Evolutionary conservation across 2,329 filamentous ascomycete species (phyloP), one percentile per base, ranked within the genome.

Genomic region (Colletotrichum melonis): DNA sequence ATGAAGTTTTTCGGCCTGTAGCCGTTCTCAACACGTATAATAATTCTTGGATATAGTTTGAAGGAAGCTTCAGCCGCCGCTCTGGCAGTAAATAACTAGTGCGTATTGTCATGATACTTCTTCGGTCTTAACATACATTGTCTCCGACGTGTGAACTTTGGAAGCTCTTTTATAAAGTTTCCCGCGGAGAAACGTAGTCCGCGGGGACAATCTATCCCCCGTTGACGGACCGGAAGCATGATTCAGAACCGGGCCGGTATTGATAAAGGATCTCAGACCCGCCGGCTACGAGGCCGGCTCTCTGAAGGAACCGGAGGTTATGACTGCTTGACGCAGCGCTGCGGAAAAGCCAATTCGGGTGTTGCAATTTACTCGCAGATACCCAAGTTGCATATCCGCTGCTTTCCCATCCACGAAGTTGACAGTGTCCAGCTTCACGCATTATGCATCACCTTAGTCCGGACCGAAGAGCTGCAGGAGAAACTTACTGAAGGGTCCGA

Each of bases 1-100:
- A 74, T 74, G 72, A 68, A 72, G 63, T 74, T 74, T 12, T 74
- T 73, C 9, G 69, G 72, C 6, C 35, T 74, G 26, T 74, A n/a
- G 49, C 3, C 46, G 56, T 30, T 46, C 28, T 3, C 6, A 49
- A n/a, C 55, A 9, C 9, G 32, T 1, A 8, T 4, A n/a, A 11
- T 32, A 22, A 22, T 62, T 63, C 42, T 54, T 56, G 67, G 35
- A 71, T n/a, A 66, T 73, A 63, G 24, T 56, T 16, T 16, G 2
- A 62, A 30, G 19, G 11, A 58, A 22, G 19, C 22, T 42, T n/a
- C n/a, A 4, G 38, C n/a, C 59, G 8, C 11, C 4, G 12, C n/a
- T 12, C 5, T 58, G 56, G 19, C 19, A 14, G 56, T 58, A n/a
- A n/a, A 32, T 35, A 58, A 22, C 7, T 11, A 49, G 7, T 7